A percentile compares a stretch with the other conserved stretches of the same genome.
These are phyloP conservation scores for Saccharomycopsis microspora DNA, from an alignment of 805 yeast genomes.

Conservation along the genomic window DNA sequence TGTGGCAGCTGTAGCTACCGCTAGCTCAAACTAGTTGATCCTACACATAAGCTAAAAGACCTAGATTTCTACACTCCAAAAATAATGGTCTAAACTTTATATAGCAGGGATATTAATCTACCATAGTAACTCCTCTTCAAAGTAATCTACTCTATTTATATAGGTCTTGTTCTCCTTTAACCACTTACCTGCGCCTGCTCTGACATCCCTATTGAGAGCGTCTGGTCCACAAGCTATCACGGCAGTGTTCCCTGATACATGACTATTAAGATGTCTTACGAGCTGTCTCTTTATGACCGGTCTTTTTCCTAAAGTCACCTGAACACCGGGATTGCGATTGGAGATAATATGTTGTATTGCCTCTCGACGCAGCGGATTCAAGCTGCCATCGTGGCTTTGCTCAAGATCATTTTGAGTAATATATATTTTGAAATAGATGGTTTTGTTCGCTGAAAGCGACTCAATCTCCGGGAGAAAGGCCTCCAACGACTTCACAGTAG, in stretches of 20 bases:
- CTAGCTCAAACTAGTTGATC: too few relatives aligned
- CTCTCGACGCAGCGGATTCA: background rate
- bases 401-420: constrained; percentile 2
- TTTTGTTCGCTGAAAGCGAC: background rate
- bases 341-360: background rate
- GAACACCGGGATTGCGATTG: constrained; percentile 4
- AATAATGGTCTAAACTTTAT: too few relatives aligned
- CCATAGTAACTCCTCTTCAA: constrained; percentile 29
- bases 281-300: constrained; percentile 19
- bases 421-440: constrained; percentile 6
- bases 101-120: background rate
- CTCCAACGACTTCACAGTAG: constrained; percentile 11
- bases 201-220: constrained; percentile 23
- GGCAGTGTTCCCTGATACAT: constrained; percentile 21
- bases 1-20: too few relatives aligned
- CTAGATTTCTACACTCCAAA: too few relatives aligned
- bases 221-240: constrained; percentile 29
- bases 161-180: constrained; percentile 16
- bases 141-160: constrained; percentile 24
- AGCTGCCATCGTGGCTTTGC: background rate
- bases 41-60: too few relatives aligned
- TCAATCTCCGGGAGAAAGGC: constrained; percentile 10
- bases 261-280: constrained; percentile 14
- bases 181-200: constrained; percentile 23
- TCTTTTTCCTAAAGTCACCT: constrained; percentile 3